Conservation (phyloP, 2,329 filamentous ascomycete species). For the Apiospora kogelbergensis region DNA sequence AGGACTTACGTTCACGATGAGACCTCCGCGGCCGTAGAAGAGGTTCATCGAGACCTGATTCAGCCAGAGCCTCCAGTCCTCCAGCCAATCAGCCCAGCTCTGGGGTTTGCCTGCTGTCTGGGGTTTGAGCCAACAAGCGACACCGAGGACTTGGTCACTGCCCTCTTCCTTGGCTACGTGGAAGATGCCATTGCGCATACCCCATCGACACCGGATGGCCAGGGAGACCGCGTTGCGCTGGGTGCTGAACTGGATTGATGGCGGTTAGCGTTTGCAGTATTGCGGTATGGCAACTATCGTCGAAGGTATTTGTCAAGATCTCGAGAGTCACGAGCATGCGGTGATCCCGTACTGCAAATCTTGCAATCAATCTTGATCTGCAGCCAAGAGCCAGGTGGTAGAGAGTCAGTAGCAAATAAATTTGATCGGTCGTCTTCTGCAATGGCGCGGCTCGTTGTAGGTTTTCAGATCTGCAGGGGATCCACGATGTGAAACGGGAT, state of each 20-base stretch:
- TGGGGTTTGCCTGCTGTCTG: slow-evolving; percentile 44
- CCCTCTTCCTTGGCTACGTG: slow-evolving; percentile 65
- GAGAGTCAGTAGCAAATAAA: background rate
- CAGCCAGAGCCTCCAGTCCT: slow-evolving; percentile 65
- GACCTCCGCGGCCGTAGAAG: slow-evolving; percentile 66
- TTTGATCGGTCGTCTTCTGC: background rate
- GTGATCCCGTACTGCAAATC: background rate
- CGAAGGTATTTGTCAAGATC: background rate
- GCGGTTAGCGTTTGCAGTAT: background rate
- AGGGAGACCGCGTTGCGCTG: slow-evolving; percentile 63
- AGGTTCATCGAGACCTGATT: slow-evolving; percentile 68
- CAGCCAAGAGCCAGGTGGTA: background rate
- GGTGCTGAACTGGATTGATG: slow-evolving; percentile 52
- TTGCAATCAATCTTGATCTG: background rate
- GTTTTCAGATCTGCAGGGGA: background rate
- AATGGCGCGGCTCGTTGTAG: background rate
- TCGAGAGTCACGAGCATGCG: background rate
- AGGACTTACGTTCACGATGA: slow-evolving; percentile 54
- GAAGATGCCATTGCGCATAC: slow-evolving; percentile 68
- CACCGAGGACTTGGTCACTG: slow-evolving; percentile 59
- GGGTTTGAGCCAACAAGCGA: slow-evolving; percentile 72
- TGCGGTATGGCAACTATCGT: background rate
- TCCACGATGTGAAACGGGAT: background rate
- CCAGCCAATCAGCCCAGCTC: slow-evolving; percentile 62
- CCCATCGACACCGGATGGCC: slow-evolving; percentile 66